A percentile compares a stretch with the other conserved stretches of the same genome.
Evolutionary conservation across 352 stramenopile genomes (phyloP).

Genomic region (Globisporangium middletonii): DNA sequence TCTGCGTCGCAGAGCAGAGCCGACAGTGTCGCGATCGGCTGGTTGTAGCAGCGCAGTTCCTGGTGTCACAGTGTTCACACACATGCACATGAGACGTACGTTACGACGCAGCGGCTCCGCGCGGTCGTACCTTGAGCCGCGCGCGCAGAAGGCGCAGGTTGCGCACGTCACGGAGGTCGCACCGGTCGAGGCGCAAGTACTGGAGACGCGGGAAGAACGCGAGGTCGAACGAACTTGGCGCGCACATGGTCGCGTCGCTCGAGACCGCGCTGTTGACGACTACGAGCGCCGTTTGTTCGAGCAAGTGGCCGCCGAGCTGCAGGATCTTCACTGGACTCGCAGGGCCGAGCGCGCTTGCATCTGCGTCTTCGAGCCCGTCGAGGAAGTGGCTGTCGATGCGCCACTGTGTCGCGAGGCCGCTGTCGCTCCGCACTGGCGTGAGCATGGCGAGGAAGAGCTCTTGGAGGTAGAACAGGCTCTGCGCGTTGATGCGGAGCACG

Average conservation of each 20-base stretch:
- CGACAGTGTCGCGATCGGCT: constrained; percentile 1
- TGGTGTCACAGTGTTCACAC: not conserved
- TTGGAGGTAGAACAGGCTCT: constrained; percentile 18
- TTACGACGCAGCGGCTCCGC: not conserved
- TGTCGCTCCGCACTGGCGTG: constrained; percentile 7
- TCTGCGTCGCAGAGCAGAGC: constrained; percentile 1
- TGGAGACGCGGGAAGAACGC: constrained; percentile 15
- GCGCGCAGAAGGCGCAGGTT: constrained; percentile 5
- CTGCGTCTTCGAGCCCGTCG: constrained; percentile 4
- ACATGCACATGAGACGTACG: not conserved
- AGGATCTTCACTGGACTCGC: constrained; percentile 12
- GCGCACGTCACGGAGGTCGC: constrained; percentile 3
- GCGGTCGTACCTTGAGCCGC: constrained; percentile 8
- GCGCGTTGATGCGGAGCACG: constrained; percentile 12
- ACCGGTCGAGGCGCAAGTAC: constrained; percentile 11
- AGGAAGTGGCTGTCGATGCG: constrained; percentile 10
- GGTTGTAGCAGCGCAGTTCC: constrained; percentile 14
- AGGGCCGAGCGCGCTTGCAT: constrained; percentile 6
- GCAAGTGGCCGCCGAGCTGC: constrained; percentile 13
- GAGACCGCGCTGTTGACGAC: constrained; percentile 3
- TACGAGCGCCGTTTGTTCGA: constrained; percentile 11
- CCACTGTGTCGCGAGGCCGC: constrained; percentile 16
- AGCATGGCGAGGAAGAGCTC: constrained; percentile 18
- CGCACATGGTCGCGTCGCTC: constrained; percentile 2
- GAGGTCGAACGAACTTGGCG: constrained; percentile 14